Evolutionary conservation across 1,284 basidiomycete species (phyloP), one percentile per base, ranked within the genome.

Genomic region (Ceratobasidium sp.): DNA sequence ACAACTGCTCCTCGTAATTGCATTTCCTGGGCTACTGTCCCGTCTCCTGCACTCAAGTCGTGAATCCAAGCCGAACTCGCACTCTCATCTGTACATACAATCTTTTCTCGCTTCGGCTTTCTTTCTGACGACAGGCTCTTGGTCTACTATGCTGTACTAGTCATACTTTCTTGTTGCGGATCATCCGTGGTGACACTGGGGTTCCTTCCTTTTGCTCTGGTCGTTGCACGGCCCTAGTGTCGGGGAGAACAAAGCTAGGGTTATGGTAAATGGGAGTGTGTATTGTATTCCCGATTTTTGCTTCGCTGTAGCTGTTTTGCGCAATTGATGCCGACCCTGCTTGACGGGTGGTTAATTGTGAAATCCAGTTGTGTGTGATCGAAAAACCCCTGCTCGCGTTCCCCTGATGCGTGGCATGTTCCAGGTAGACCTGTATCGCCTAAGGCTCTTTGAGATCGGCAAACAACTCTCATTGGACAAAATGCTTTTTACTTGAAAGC

Each of bases 211-310:
- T 31, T 31, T n/a, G 6, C 34, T 37, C 27, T 58, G 56, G 56
- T 58, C 34, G 56, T 58, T 58, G 56, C 31, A 58, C 56, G 56
- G 56, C 56, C 56, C 56, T 58, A 58, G 56, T 58, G 16, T 34
- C 4, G 27, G 56, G 56, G 34, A 16, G 27, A 34, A 34, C 31
- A 8, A 34, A 31, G 14, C 4, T 46, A 9, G 27, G n/a, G 27
- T 9, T 37, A 14, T 5, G 27, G 56, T 58, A 14, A 34, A 37
- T 5, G 4, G n/a, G 27, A 2, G 19, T 1, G 39, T 3, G 43
- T 37, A 29, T 31, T 8, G 37, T 48, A n/a, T n/a, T n/a, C n/a
- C n/a, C n/a, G n/a, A n/a, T n/a, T n/a, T n/a, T n/a, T n/a, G n/a
- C n/a, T n/a, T n/a, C n/a, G n/a, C n/a, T n/a, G n/a, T n/a, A n/a